phyloP scores from a whole-genome alignment of 805 yeast species.

The Clavispora fructus region DNA sequence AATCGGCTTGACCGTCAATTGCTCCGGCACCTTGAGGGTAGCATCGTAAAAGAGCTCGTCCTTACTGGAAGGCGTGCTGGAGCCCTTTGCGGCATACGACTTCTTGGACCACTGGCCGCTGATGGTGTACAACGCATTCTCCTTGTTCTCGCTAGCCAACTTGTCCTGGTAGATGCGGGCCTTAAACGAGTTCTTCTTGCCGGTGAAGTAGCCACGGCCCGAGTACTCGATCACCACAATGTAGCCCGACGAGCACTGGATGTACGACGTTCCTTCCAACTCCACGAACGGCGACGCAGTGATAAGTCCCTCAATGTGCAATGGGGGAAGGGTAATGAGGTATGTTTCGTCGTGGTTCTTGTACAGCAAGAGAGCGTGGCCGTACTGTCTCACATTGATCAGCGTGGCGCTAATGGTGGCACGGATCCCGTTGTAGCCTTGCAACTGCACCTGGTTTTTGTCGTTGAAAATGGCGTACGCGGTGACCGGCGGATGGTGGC shows the following conservation, averaged over 20 bases:
- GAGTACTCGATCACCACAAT: conserved; percentile 68
- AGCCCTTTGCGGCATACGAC: conserved; percentile 60
- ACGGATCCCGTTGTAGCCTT: conserved; percentile 87
- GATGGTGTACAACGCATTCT: conserved; percentile 71
- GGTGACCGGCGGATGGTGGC: conserved; percentile 98
- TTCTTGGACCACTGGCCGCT: conserved; percentile 89
- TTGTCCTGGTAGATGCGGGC: conserved; percentile 66
- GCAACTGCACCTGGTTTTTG: conserved; percentile 59
- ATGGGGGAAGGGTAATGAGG: conserved; percentile 83
- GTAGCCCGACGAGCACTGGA: conserved; percentile 79
- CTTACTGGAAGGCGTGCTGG: conserved; percentile 39
- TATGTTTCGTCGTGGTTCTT: conserved; percentile 62
- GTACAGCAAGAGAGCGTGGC: conserved; percentile 76
- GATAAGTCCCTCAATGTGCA: conserved; percentile 90
- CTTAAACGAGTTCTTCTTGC: conserved; percentile 89
- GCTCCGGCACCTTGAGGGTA: conserved; percentile 42
- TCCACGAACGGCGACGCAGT: conserved; percentile 93
- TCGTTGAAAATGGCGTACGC: conserved; percentile 81
- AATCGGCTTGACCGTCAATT: conserved; percentile 70
- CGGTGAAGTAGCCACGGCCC: conserved; percentile 93
- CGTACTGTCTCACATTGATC: conserved; percentile 83
- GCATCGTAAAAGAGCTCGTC: conserved; percentile 64
- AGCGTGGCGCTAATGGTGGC: conserved; percentile 78
- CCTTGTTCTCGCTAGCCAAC: conserved; percentile 44
- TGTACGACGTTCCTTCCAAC: conserved; percentile 80